Evolutionary conservation across 108 stramenopile species (phyloP).

Genomic region (Pseudonitzschia multistriata): DNA sequence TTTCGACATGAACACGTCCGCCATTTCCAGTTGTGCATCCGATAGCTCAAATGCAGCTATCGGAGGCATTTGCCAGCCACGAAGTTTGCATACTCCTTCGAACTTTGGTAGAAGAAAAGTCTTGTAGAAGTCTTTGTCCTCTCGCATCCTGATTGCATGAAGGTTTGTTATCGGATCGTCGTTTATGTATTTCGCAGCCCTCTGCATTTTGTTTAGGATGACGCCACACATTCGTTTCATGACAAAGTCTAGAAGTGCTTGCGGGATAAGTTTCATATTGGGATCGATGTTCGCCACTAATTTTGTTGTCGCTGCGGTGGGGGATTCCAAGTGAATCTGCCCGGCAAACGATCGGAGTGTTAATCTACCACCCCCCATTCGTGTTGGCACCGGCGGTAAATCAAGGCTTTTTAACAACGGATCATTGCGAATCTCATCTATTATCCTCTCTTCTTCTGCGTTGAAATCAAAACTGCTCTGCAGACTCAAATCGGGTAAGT

Average conservation of each 20-base stretch:
- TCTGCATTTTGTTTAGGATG: slow-evolving; percentile 74
- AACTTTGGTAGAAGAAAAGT: slow-evolving; percentile 87
- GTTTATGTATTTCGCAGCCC: slow-evolving; percentile 60
- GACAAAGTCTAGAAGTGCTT: slow-evolving; percentile 83
- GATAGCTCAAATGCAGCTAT: slow-evolving; percentile 69
- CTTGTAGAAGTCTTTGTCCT: slow-evolving; percentile 81
- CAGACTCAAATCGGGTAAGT: not conserved
- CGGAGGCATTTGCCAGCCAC: slow-evolving; percentile 81
- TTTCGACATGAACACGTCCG: slow-evolving; percentile 31
- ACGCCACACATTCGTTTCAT: slow-evolving; percentile 91
- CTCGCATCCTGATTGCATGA: slow-evolving; percentile 79
- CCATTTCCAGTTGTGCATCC: slow-evolving; percentile 46
- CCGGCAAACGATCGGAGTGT: slow-evolving; percentile 73
- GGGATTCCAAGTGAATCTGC: slow-evolving; percentile 65
- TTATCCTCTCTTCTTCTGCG: slow-evolving; percentile 7
- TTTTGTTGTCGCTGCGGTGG: slow-evolving; percentile 70
- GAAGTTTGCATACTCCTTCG: slow-evolving; percentile 57
- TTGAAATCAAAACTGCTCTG: not conserved
- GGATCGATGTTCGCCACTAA: slow-evolving; percentile 91
- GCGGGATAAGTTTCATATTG: slow-evolving; percentile 76
- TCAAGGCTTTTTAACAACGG: slow-evolving; percentile 50
- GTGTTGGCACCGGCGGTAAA: slow-evolving; percentile 67
- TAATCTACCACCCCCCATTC: slow-evolving; percentile 76
- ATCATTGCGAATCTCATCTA: slow-evolving; percentile 49
- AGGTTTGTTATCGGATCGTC: slow-evolving; percentile 71